These are phyloP conservation scores for Goffeauzyma gilvescens DNA, from an alignment of 768 basidiomycete species.

Conservation along the genomic window DNA sequence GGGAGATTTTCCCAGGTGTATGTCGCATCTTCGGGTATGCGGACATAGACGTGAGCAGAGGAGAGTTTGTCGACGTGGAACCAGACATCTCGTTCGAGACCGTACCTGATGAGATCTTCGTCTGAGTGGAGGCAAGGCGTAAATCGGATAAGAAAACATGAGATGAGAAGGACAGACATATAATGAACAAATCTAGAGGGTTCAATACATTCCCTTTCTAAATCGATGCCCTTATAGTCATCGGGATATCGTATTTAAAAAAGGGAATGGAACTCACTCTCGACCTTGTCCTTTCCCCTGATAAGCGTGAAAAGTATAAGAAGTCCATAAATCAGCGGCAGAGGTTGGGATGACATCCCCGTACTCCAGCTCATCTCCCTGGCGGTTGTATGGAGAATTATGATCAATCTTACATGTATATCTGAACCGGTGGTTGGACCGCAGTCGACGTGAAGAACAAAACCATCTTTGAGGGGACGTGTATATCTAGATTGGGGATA, in stretches of 20 bases:
- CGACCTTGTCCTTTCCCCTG: slow-evolving; percentile 71
- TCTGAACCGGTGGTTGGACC: slow-evolving; percentile 43
- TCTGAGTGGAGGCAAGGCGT: too few relatives aligned
- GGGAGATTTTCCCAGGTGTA: slow-evolving; percentile 68
- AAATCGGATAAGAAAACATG: too few relatives aligned
- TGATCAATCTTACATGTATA: slow-evolving; percentile 54
- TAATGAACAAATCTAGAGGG: neutral
- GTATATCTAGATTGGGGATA: neutral
- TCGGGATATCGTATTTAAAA: neutral
- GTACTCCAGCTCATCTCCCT: too few relatives aligned
- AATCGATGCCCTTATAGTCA: neutral
- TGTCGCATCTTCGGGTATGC: slow-evolving; percentile 55
- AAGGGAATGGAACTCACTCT: slow-evolving; percentile 43
- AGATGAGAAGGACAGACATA: neutral
- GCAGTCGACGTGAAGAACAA: slow-evolving; percentile 49
- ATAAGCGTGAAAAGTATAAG: neutral
- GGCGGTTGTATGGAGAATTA: too few relatives aligned
- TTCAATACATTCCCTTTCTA: neutral
- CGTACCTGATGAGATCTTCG: slow-evolving; percentile 85
- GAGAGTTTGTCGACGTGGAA: slow-evolving; percentile 89
- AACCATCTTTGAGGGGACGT: slow-evolving; percentile 36
- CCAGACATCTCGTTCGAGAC: slow-evolving; percentile 35
- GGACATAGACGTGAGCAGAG: slow-evolving; percentile 90
- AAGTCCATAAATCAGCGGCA: neutral
- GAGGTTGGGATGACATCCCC: slow-evolving; percentile 8